A percentile compares a stretch with the other conserved stretches of the same genome.
Conservation (phyloP, 1,139 yeast genomes). For the Saccharomyces hybrid region DNA sequence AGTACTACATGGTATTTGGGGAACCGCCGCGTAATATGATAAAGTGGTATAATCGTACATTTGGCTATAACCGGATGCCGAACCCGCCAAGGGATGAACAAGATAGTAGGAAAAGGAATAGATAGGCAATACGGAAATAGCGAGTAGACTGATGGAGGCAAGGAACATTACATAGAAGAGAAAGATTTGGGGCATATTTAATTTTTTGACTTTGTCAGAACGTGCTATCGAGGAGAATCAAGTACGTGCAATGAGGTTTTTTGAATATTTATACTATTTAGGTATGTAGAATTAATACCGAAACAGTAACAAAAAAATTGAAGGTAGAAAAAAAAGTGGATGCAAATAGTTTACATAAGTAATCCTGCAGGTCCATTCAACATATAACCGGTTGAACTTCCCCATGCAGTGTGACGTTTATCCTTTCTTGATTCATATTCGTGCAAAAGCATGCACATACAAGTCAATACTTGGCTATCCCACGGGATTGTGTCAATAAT, state of each 20-base stretch:
- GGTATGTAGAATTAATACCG: neutral
- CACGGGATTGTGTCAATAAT: conserved; percentile 27
- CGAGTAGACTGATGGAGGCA: neutral
- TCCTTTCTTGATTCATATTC: conserved; percentile 30
- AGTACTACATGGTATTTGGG: conserved; percentile 53
- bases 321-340: neutral
- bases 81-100: conserved; percentile 6
- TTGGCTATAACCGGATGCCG: conserved; percentile 23
- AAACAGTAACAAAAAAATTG: neutral
- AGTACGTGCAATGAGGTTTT: neutral
- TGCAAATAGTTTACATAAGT: neutral
- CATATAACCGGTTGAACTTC: neutral
- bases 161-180: neutral
- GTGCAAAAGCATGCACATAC: conserved; percentile 34
- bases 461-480: conserved; percentile 30
- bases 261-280: neutral
- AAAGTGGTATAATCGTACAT: conserved; percentile 39
- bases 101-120: conserved; percentile 16
- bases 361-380: conserved; percentile 1
- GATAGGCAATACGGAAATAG: conserved; percentile 5
- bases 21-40: conserved; percentile 43
- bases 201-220: neutral
- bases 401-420: conserved; percentile 14
- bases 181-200: neutral
- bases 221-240: neutral